phyloP scores from a whole-genome alignment of 768 basidiomycete genomes.

The Tricholoma furcatifolium region DNA sequence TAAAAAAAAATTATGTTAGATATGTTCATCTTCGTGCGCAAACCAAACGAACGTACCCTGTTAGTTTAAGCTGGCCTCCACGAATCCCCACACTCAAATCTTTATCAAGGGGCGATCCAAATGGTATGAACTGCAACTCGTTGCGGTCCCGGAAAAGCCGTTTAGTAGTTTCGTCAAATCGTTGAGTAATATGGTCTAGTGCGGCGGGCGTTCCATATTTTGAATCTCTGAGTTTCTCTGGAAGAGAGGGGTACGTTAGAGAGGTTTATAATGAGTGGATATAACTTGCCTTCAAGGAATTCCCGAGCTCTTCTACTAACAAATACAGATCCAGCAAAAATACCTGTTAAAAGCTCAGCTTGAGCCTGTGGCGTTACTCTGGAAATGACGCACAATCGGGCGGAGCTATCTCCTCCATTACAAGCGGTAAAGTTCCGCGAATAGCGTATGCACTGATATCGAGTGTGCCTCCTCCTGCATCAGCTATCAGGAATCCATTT shows the following conservation, averaged over 20 bases:
- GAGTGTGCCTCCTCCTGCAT: constrained; percentile 80
- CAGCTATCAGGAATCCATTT: constrained; percentile 77
- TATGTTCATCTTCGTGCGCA: not conserved
- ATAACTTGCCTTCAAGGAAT: constrained; percentile 59
- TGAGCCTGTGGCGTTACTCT: not conserved
- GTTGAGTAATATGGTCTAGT: constrained; percentile 75
- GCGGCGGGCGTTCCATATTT: constrained; percentile 71
- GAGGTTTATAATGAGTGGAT: not conserved
- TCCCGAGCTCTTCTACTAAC: constrained; percentile 73
- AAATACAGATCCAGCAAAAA: constrained; percentile 83
- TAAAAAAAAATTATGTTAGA: constrained; percentile 10
- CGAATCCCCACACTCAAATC: constrained; percentile 69
- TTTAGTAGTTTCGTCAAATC: constrained; percentile 83
- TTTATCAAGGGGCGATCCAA: constrained; percentile 79
- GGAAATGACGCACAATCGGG: constrained; percentile 61
- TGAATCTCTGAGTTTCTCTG: constrained; percentile 72
- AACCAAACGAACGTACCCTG: constrained; percentile 46
- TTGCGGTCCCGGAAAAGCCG: constrained; percentile 69
- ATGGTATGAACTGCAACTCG: constrained; percentile 69
- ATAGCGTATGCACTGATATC: constrained; percentile 83
- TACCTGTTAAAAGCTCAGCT: constrained; percentile 40
- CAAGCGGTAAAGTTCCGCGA: constrained; percentile 63
- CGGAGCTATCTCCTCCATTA: constrained; percentile 82
- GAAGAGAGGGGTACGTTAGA: not conserved
- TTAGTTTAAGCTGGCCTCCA: constrained; percentile 67